Conservation (phyloP, 2,329 filamentous ascomycete species). For the Colletotrichum endophyticum region DNA sequence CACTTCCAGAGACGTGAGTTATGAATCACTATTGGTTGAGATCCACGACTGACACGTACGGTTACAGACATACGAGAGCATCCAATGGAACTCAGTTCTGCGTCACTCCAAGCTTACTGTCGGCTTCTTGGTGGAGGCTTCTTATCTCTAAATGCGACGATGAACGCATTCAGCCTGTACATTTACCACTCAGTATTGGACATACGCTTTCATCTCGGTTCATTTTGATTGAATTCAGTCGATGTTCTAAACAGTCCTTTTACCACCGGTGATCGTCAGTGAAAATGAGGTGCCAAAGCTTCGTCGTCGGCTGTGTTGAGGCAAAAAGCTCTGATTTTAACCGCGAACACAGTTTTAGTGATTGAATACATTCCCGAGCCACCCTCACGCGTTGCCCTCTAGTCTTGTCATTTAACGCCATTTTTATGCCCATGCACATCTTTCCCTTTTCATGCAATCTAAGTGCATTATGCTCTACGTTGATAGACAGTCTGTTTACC, state of each 20-base stretch:
- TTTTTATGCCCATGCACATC: rapidly evolving
- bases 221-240: background rate
- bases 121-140: slow-evolving; percentile 38
- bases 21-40: background rate
- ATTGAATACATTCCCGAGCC: too few species aligned
- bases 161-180: background rate
- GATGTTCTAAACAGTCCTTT: background rate
- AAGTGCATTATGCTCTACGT: background rate
- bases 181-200: background rate
- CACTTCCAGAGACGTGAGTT: slow-evolving; percentile 32
- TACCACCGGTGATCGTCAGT: background rate
- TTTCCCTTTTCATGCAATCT: background rate
- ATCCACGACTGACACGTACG: background rate
- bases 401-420: background rate
- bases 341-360: too few species aligned
- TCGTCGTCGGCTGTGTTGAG: too few species aligned
- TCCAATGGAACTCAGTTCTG: slow-evolving; percentile 24
- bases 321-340: too few species aligned
- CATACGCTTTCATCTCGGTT: background rate
- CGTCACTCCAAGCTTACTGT: slow-evolving; percentile 34
- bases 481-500: background rate
- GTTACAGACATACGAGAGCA: slow-evolving; percentile 27
- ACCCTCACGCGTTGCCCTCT: background rate
- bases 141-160: background rate
- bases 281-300: background rate